Base-by-base conservation (phyloP, 2,329 filamentous ascomycete species). In the Calonectria hawksworthii region DNA sequence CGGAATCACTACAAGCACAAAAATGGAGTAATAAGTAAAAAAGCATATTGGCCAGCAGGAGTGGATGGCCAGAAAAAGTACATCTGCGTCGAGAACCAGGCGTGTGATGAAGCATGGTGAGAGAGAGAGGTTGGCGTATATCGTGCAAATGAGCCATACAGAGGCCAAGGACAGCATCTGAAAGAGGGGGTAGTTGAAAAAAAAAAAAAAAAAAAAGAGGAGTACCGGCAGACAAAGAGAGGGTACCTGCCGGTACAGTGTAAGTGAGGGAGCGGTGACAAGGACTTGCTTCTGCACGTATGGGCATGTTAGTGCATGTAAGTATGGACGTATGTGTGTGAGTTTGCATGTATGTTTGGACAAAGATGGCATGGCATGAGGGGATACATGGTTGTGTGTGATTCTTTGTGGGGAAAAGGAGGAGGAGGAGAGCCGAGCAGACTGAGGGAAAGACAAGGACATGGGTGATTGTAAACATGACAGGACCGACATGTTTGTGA, bases 381-480 rank as follows among this genome's bases (percentile, higher is more conserved):
- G 47, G 34, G 68, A 63, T 65, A 69, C 54, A 61, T 51, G 52
- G 66, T 64, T 54, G 63, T 54, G 68, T 71, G 68, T 71, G 68
- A 71, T 71, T 71, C 59, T 65, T 65, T 71, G 68, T 71, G 68
- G 68, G 56, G 68, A 54, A 70, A 52, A 70, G 9, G 41, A 64
- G 10, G 36, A 47, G 38, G 61, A 65, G 41, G 61, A 65, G 61
- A 50, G n/a, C 61, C 26, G 44, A 47, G 56, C 14, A 69, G 38
- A 63, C 56, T 26, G 36, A 41, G 23, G 26, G 21, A 52, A 16
- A 18, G 47, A 34, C 47, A 65, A 44, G 68, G 41, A 68, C 66
- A 70, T 64, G 68, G 68, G 41, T 54, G 65, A 36, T 26, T 41
- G 50, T n/a, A 38, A 50, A 67, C 50, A 68, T 54, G 65, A 68